phyloP scores from a whole-genome alignment of 2,329 filamentous ascomycete species.

The Cryphonectria nitschkei region DNA sequence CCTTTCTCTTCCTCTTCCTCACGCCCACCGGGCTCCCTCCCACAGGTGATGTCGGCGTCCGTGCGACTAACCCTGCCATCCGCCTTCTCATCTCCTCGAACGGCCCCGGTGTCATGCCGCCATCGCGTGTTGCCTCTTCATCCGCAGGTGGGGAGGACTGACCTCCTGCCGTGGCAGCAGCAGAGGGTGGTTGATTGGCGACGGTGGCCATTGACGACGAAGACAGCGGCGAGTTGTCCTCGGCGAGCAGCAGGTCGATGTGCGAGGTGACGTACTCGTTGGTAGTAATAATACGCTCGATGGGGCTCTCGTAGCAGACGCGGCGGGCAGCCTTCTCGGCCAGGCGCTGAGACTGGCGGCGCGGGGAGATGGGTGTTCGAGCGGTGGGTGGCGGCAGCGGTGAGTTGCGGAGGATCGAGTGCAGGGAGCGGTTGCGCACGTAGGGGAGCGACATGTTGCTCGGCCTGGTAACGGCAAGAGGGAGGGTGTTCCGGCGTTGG shows the following conservation, averaged over 20 bases:
- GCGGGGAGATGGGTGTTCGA: conserved; percentile 55
- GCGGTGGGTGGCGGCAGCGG: conserved; percentile 59
- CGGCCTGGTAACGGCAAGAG: conserved; percentile 32
- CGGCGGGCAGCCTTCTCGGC: conserved; percentile 58
- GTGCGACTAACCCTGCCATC: conserved; percentile 53
- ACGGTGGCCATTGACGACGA: conserved; percentile 38
- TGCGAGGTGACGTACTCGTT: conserved; percentile 66
- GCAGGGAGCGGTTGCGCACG: conserved; percentile 60
- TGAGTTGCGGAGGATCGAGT: conserved; percentile 69
- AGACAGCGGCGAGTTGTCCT: conserved; percentile 58
- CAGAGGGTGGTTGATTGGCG: not conserved
- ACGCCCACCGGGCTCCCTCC: conserved; percentile 52
- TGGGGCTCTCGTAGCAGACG: conserved; percentile 65
- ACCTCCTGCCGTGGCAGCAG: not conserved
- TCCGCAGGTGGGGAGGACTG: not conserved
- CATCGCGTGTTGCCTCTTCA: conserved; percentile 48
- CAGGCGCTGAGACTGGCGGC: conserved; percentile 57
- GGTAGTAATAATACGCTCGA: conserved; percentile 67
- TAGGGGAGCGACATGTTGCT: conserved; percentile 52
- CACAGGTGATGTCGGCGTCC: conserved; percentile 46
- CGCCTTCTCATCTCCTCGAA: conserved; percentile 66
- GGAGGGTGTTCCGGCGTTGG: conserved; percentile 44
- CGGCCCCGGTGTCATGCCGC: conserved; percentile 64
- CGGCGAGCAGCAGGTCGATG: conserved; percentile 60
- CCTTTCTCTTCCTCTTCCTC: conserved; percentile 57